Evolutionary conservation across 495 filamentous ascomycete species (phyloP).

Genomic region (Articulospora tetracladia): DNA sequence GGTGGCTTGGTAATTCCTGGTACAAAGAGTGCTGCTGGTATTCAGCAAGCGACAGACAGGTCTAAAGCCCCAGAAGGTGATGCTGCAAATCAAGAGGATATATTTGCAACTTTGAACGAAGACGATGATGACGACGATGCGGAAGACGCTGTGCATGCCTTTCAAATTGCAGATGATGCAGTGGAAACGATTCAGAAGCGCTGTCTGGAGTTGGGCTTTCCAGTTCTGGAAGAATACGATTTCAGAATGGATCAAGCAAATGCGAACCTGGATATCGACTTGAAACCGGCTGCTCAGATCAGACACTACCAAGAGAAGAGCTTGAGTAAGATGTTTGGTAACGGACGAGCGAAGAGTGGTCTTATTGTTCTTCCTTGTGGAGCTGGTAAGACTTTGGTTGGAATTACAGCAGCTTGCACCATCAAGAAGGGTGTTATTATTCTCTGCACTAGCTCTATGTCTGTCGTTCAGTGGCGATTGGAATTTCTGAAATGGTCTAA

Average conservation of each 20-base stretch:
- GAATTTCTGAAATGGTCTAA: constrained; percentile 99
- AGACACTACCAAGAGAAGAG: constrained; percentile 95
- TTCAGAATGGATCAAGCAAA: constrained; percentile 93
- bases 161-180: constrained; percentile 74
- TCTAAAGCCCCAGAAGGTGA: constrained; percentile 31
- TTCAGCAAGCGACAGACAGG: constrained; percentile 54
- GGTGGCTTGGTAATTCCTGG: constrained; percentile 91
- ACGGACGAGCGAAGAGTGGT: constrained; percentile 91
- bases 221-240: constrained; percentile 94
- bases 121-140: constrained; percentile 93
- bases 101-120: constrained; percentile 58
- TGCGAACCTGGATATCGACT: constrained; percentile 85
- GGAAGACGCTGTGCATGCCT: constrained; percentile 85
- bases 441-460: constrained; percentile 96
- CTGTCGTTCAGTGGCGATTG: constrained; percentile 92
- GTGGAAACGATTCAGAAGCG: constrained; percentile 87
- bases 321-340: constrained; percentile 98
- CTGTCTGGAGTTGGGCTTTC: constrained; percentile 80
- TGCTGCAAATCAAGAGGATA: constrained; percentile 35
- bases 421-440: constrained; percentile 96
- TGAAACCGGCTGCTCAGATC: constrained; percentile 79
- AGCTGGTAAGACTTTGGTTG: constrained; percentile 94
- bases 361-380: constrained; percentile 98
- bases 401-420: constrained; percentile 94
- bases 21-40: constrained; percentile 86